Percentiles rank a stretch among this genome's conserved stretches.
Evolutionary conservation across 306 rosid species (phyloP).

Genomic region (Lathyrus tuberosus): DNA sequence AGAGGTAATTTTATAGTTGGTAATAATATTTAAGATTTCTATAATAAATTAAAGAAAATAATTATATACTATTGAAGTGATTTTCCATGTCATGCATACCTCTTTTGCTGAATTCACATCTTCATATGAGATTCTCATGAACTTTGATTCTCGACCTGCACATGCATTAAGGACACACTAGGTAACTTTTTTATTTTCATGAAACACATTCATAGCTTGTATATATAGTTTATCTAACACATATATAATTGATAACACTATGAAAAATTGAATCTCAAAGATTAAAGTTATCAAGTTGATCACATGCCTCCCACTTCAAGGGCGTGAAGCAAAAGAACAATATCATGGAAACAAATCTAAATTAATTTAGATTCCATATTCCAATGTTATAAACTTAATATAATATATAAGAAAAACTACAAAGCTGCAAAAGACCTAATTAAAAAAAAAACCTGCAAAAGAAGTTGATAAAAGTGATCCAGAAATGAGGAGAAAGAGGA

Average conservation of each 20-base stretch:
- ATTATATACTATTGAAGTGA: not conserved
- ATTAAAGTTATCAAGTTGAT: conserved; percentile 31
- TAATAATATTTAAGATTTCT: not conserved
- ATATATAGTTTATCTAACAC: not conserved
- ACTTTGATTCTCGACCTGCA: conserved; percentile 58
- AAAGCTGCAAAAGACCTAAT: conserved; percentile 49
- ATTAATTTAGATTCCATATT: conserved; percentile 26
- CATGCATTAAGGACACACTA: conserved; percentile 30
- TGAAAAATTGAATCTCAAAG: not conserved
- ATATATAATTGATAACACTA: not conserved
- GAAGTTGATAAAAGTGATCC: conserved; percentile 63
- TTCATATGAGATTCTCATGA: conserved; percentile 38
- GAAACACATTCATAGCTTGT: not conserved
- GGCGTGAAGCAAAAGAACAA: conserved; percentile 6
- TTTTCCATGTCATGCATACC: conserved; percentile 35
- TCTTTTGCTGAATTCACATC: conserved; percentile 44
- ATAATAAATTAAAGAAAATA: conserved; percentile 6
- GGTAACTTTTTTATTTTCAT: not conserved
- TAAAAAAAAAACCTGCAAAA: conserved; percentile 62
- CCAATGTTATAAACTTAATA: conserved; percentile 18
- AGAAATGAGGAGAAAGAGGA: conserved; percentile 57
- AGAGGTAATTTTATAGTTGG: not conserved
- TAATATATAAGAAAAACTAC: conserved; percentile 12
- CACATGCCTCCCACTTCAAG: conserved; percentile 46
- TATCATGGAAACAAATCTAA: conserved; percentile 32